Evolutionary conservation across 2,329 filamentous ascomycete genomes (phyloP).

Genomic region (Cadophora luteo-olivacea): DNA sequence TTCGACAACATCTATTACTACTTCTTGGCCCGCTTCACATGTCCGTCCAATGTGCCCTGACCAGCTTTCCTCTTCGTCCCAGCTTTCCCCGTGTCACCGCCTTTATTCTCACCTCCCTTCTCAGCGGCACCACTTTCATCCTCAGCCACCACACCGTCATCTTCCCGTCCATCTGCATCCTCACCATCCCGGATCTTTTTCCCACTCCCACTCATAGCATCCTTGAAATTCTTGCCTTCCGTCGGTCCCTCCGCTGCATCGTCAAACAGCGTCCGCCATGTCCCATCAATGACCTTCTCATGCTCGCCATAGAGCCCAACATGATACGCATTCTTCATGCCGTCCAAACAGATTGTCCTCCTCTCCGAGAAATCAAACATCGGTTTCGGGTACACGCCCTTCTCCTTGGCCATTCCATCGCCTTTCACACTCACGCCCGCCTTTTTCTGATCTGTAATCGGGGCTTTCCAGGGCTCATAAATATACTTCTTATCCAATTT

Average conservation of each 20-base stretch:
- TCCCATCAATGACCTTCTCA: constrained; percentile 65
- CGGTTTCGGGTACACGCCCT: constrained; percentile 70
- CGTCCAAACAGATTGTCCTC: constrained; percentile 66
- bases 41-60: constrained; percentile 37
- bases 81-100: constrained; percentile 22
- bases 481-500: constrained; percentile 71
- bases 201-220: constrained; percentile 24
- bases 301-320: constrained; percentile 70
- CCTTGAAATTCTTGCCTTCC: constrained; percentile 30
- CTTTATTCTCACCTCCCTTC: constrained; percentile 29
- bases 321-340: constrained; percentile 74
- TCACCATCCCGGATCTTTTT: constrained; percentile 21
- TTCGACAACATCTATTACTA: not conserved
- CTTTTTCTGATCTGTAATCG: constrained; percentile 69
- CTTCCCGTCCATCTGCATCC: constrained; percentile 11
- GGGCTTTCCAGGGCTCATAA: constrained; percentile 81
- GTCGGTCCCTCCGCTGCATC: constrained; percentile 44
- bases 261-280: constrained; percentile 56
- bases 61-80: constrained; percentile 29
- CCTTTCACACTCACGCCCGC: constrained; percentile 69
- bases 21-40: constrained; percentile 35
- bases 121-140: constrained; percentile 28
- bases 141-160: constrained; percentile 27
- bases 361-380: constrained; percentile 78
- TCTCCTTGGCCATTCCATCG: constrained; percentile 53